Evolutionary conservation across 176 grass and related monocot genomes (phyloP).

Genomic region (Oryza glumipatula): DNA sequence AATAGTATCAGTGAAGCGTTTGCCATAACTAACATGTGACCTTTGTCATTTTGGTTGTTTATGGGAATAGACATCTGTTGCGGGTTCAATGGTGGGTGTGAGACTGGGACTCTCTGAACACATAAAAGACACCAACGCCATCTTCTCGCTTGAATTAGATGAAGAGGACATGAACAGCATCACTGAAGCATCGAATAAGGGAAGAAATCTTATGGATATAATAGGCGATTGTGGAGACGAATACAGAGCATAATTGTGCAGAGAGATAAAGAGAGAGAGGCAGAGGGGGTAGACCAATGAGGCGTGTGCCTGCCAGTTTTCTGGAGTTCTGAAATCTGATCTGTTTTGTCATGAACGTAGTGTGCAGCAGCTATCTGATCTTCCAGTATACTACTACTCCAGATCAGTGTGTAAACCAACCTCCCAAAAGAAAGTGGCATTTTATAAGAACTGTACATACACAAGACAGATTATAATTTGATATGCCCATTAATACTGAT

Average conservation of each 20-base stretch:
- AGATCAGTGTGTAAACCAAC: not conserved
- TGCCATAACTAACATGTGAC: not conserved
- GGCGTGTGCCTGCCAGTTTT: not conserved
- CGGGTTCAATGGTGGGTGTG: conserved; percentile 93
- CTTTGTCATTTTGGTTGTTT: conserved; percentile 1
- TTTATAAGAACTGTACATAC: not conserved
- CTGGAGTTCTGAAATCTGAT: conserved; percentile 4
- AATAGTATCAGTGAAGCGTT: not conserved
- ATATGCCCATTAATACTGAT: not conserved
- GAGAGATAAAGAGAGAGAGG: not conserved
- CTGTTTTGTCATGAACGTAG: not conserved
- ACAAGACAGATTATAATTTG: not conserved
- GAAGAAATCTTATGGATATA: conserved; percentile 72
- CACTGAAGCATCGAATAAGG: conserved; percentile 59
- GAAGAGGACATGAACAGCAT: conserved; percentile 87
- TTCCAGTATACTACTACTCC: not conserved
- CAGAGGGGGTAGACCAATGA: not conserved
- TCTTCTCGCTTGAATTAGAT: conserved; percentile 77
- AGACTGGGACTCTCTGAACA: conserved; percentile 85
- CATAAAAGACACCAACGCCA: conserved; percentile 73
- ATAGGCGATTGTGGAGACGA: conserved; percentile 95
- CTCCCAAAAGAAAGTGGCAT: not conserved
- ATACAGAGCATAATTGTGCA: conserved; percentile 57
- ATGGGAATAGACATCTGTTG: conserved; percentile 65
- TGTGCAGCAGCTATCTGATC: not conserved